Percentiles rank a stretch among this genome's conserved stretches.
phyloP scores from a whole-genome alignment of 2,329 filamentous ascomycete species.

The Cephalotrichum gorgonifer region DNA sequence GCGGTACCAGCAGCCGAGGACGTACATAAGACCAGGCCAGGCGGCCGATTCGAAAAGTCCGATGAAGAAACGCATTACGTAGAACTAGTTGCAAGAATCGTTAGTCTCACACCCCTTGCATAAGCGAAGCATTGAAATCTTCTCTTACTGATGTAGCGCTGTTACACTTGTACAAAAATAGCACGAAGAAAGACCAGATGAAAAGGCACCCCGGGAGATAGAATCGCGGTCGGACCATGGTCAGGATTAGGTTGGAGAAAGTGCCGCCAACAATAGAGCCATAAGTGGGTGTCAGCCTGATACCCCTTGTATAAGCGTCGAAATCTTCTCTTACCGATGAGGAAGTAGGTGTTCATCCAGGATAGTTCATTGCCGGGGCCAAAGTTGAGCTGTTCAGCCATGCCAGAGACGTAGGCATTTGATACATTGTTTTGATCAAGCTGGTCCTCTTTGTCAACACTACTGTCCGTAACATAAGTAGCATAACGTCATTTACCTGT shows the following conservation, averaged over 20 bases:
- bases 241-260: slow-evolving; percentile 38
- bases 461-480: too few species aligned
- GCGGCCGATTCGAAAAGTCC: slow-evolving; percentile 62
- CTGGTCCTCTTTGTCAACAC: slow-evolving; percentile 27
- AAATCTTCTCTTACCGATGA: slow-evolving; percentile 34
- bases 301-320: slow-evolving; percentile 31
- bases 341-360: slow-evolving; percentile 46
- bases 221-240: slow-evolving; percentile 33
- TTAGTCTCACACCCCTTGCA: too few species aligned
- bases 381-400: slow-evolving; percentile 31
- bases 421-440: slow-evolving; percentile 64
- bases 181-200: background rate
- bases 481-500: slow-evolving; percentile 4
- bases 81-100: background rate
- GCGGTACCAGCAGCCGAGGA: slow-evolving; percentile 67
- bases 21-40: slow-evolving; percentile 57
- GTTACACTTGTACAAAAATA: background rate
- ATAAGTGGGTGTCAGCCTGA: slow-evolving; percentile 42
- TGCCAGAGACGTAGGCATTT: slow-evolving; percentile 21
- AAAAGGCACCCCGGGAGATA: background rate
- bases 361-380: slow-evolving; percentile 40
- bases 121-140: too few species aligned
- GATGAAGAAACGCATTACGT: slow-evolving; percentile 54
- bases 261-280: slow-evolving; percentile 29
- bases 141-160: too few species aligned